Base-by-base conservation (phyloP, 805 yeast species). In the Yamadazyma endophytica region DNA sequence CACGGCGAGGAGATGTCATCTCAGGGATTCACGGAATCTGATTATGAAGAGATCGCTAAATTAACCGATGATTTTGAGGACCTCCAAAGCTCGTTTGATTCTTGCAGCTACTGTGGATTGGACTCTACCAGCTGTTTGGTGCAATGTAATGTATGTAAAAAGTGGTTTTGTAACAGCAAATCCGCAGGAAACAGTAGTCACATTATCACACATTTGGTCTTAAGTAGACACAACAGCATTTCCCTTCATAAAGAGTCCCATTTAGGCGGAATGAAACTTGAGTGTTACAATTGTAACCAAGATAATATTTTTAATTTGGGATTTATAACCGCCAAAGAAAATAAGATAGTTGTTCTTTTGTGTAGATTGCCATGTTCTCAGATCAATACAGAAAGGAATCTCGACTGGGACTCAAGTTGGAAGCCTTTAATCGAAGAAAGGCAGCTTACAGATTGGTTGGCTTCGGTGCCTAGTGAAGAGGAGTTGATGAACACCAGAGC, bases 311-410 rank as follows among this genome's bases (percentile, higher is more conserved):
- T 89, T 45, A 67, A 80, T 16, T 62, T 89, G 22, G 97, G 97
- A 0, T 87, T 81, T 56, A 92, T 89, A 11, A 73, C 88, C 16
- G 96, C 96, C 4, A 85, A 84, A 49, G 74, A 79, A 36, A 94
- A 86, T 43, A 79, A 88, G 4, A 88, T 87, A 22, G 89, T 89
- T 37, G 95, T 89, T 4, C 71, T 88, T 25, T 57, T 89, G 28
- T 89, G 97, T 58, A 76, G 97, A 34, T 64, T 85, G 33, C 96
- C 96, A 1, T 89, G 97, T 56, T 80, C 95, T 1, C 88, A 79
- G 49, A 56, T 69, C 6, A n/a, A n/a, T n/a, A n/a, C n/a, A n/a
- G n/a, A n/a, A n/a, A 79, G 82, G 42, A 86, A 82, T 54, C 60
- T 72, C 17, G 78, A 80, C 47, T 89, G 96, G 97, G 95, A 87